Conservation (phyloP, 805 yeast species). For the Metschnikowia bowlesiae region DNA sequence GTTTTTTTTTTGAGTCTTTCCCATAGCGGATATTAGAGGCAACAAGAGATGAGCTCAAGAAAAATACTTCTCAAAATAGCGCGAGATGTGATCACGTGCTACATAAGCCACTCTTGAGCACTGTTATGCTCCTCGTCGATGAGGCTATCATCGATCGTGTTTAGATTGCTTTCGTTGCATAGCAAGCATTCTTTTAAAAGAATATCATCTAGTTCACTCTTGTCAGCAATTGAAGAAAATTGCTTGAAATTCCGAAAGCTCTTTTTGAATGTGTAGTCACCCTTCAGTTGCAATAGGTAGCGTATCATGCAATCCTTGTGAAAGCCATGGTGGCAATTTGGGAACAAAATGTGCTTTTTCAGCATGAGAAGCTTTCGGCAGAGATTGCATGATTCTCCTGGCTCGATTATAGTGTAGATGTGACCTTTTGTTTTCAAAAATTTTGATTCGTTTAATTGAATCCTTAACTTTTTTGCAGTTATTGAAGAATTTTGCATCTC, state of each 20-base stretch:
- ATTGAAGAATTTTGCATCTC: slow-evolving; percentile 74
- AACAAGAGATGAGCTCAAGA: slow-evolving; percentile 10
- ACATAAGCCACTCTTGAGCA: slow-evolving; percentile 14
- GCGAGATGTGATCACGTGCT: slow-evolving; percentile 14
- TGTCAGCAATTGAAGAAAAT: slow-evolving; percentile 35
- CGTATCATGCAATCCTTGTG: slow-evolving; percentile 84
- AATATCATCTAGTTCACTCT: slow-evolving; percentile 54
- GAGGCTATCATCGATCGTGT: slow-evolving; percentile 62
- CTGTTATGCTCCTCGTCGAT: slow-evolving; percentile 32
- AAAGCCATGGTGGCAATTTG: slow-evolving; percentile 80
- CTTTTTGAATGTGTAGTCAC: slow-evolving; percentile 62
- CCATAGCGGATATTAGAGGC: slow-evolving; percentile 45
- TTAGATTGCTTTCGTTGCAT: slow-evolving; percentile 72
- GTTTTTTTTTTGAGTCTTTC: slow-evolving; percentile 88
- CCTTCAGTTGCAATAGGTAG: slow-evolving; percentile 52
- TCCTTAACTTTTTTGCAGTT: slow-evolving; percentile 54
- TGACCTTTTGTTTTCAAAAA: slow-evolving; percentile 27
- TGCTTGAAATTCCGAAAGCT: slow-evolving; percentile 53
- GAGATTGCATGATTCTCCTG: slow-evolving; percentile 75
- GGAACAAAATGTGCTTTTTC: slow-evolving; percentile 74
- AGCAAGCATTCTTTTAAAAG: slow-evolving; percentile 64
- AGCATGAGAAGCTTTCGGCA: slow-evolving; percentile 69
- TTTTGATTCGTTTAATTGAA: slow-evolving; percentile 49
- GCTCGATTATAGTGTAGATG: slow-evolving; percentile 64
- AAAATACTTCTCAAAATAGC: slow-evolving; percentile 3